Evolutionary conservation across 768 basidiomycete species (phyloP), one percentile per base, ranked within the genome.

Genomic region (Phlegmacium glaucopus): DNA sequence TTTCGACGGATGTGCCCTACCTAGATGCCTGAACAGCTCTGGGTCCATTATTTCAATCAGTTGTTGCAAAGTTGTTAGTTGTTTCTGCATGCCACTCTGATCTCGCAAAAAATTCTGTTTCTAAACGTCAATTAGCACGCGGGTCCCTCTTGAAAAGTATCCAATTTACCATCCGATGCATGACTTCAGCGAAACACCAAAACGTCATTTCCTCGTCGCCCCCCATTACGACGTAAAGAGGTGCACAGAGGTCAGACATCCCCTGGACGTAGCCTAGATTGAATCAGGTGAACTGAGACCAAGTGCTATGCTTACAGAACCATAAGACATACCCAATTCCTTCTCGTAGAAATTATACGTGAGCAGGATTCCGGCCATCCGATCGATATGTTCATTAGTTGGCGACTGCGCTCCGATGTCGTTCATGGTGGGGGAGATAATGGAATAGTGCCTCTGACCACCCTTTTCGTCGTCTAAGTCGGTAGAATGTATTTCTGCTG

Each of bases 1-100:
- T 16, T 36, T 16, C 8, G 34, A 28, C 8, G 35, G 17, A 12
- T 25, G 13, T n/a, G 9, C 30, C 27, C 39, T 50, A 90, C 90
- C 89, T 45, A 97, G 67, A 68, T 98, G 94, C 36, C 86, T 82
- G 64, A 94, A 96, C 16, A 99, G 68, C 60, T 97, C 91, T 1
- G 94, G 94, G 60, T 99, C 96, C 91, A 98, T 95, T 27, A 94
- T 78, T 29, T 80, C 78, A 34, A 98, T 88, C 11, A 99, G 69
- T 57, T 95, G 85, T 59, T 98, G 96, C 15, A 99, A 70, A 7
- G 88, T 90, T 22, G 82, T 78, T 18, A 99, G 67, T 60, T 98
- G 94, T 50, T 86, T 85, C 76, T 92, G 94, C 96, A 99, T 99
- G 4, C 96, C 96, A 50, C 88, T 91, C 62, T 99, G 96, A 60